phyloP scores from a whole-genome alignment of 257 asterid species.

The Solanum neorickii region DNA sequence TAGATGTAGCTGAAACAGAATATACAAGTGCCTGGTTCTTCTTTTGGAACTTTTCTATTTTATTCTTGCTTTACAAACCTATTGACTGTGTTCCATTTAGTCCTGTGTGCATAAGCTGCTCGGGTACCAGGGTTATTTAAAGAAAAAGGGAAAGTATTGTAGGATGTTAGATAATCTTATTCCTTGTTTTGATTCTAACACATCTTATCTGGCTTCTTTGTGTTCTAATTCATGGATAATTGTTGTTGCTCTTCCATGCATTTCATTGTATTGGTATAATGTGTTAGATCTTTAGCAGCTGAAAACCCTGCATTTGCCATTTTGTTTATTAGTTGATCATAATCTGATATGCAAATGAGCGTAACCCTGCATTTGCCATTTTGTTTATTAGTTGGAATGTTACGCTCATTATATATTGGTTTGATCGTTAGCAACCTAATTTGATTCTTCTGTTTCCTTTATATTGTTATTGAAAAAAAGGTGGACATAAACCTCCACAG shows the following conservation, averaged over 20 bases:
- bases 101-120: neutral
- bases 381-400: neutral
- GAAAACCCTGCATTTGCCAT: neutral
- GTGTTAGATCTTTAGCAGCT: neutral
- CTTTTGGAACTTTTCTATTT: neutral
- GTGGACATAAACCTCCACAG: conserved; percentile 47
- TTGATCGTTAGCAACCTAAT: neutral
- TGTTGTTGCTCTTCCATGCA: neutral
- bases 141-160: neutral
- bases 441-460: neutral
- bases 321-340: neutral
- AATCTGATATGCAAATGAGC: neutral
- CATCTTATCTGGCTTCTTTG: neutral
- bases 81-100: neutral
- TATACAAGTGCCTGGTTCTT: neutral
- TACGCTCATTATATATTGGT: neutral
- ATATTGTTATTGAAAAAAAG: conserved; percentile 8
- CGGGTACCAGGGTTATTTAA: neutral
- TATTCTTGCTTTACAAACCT: neutral
- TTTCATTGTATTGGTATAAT: neutral
- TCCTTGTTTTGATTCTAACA: neutral
- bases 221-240: neutral
- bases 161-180: neutral
- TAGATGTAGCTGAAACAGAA: neutral
- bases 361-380: neutral